Percentiles rank a stretch among this genome's conserved stretches.
Evolutionary conservation across 805 yeast genomes (phyloP).

Genomic region (Teunomyces stri): DNA sequence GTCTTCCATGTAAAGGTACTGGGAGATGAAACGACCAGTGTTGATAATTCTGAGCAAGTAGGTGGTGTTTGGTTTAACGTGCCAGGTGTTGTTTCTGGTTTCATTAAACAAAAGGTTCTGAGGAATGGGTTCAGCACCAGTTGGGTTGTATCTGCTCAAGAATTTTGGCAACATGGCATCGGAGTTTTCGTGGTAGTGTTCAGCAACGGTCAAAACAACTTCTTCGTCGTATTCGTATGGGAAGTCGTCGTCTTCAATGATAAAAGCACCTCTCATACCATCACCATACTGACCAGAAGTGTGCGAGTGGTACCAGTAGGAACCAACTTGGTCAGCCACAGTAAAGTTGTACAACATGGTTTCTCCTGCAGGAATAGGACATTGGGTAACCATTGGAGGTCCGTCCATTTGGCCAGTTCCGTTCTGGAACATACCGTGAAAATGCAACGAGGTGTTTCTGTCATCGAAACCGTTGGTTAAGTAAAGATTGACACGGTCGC

Average conservation of each 20-base stretch:
- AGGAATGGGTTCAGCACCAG: constrained; percentile 98
- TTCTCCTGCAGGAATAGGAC: constrained; percentile 84
- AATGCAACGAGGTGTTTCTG: constrained; percentile 77
- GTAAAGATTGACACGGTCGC: constrained; percentile 73
- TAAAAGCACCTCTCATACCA: constrained; percentile 79
- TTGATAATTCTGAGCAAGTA: constrained; percentile 79
- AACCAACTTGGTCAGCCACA: constrained; percentile 77
- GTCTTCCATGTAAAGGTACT: constrained; percentile 83
- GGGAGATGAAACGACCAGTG: constrained; percentile 89
- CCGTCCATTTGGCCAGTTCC: constrained; percentile 85
- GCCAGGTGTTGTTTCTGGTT: constrained; percentile 72
- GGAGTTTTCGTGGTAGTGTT: constrained; percentile 80
- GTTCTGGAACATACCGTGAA: constrained; percentile 89
- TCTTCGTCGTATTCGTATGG: constrained; percentile 84
- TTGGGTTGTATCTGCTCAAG: constrained; percentile 77
- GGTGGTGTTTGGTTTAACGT: constrained; percentile 80
- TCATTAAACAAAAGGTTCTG: constrained; percentile 77
- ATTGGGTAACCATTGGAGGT: constrained; percentile 82
- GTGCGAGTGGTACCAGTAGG: constrained; percentile 98
- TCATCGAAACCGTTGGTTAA: constrained; percentile 72
- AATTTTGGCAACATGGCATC: constrained; percentile 53
- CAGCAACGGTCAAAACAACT: constrained; percentile 62
- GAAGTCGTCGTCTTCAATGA: constrained; percentile 68
- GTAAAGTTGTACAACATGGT: constrained; percentile 84
- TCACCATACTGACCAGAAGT: constrained; percentile 88